Percentiles rank a stretch among this genome's conserved stretches.
These are phyloP conservation scores for Coniferiporia sulphurascens DNA, from an alignment of 1,284 basidiomycete genomes.

Conservation along the genomic window DNA sequence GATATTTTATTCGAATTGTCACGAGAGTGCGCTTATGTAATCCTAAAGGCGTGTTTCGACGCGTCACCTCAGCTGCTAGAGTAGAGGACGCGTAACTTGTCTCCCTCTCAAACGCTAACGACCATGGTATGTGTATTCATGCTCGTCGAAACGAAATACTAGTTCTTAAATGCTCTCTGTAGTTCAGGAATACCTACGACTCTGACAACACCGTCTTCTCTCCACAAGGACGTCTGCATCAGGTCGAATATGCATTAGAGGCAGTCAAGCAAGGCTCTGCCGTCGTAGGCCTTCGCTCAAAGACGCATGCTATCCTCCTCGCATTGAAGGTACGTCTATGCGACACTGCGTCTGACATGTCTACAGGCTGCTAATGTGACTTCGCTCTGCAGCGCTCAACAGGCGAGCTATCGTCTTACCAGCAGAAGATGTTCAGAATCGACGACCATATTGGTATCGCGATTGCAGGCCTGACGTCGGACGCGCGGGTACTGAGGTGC, in stretches of 20 bases:
- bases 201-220: constrained; percentile 97
- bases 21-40: constrained; percentile 1
- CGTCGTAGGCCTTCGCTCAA: constrained; percentile 91
- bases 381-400: constrained; percentile 79
- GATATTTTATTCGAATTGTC: background rate
- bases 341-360: constrained; percentile 5
- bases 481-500: constrained; percentile 94
- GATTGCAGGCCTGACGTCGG: constrained; percentile 96
- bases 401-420: constrained; percentile 96
- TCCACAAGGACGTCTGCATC: constrained; percentile 84
- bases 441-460: constrained; percentile 99
- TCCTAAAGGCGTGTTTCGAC: background rate
- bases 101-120: constrained; percentile 5
- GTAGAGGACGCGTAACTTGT: constrained; percentile 15
- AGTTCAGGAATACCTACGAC: constrained; percentile 96
- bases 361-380: background rate
- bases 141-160: background rate
- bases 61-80: constrained; percentile 2
- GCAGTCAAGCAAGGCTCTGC: constrained; percentile 99
- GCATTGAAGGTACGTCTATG: constrained; percentile 73
- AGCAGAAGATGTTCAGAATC: constrained; percentile 99
- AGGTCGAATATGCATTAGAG: constrained; percentile 99
- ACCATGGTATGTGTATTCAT: constrained; percentile 6
- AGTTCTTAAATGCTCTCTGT: background rate
- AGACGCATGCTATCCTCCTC: constrained; percentile 91